Base-by-base conservation (phyloP, 805 yeast species). In the Metschnikowia gruessii region DNA sequence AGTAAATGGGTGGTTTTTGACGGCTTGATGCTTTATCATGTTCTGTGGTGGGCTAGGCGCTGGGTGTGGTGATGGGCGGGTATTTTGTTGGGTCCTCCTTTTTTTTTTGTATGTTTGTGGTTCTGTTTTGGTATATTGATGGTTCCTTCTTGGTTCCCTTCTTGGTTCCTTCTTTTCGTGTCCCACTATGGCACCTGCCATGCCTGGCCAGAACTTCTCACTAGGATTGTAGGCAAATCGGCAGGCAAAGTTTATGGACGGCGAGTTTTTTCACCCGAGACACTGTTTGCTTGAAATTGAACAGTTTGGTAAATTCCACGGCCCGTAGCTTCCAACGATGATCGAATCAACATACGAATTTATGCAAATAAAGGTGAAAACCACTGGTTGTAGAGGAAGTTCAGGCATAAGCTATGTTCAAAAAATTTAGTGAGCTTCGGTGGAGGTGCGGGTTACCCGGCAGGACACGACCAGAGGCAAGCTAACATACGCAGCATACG, bases 381-480 rank as follows among this genome's bases (percentile, higher is more conserved):
- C 44, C 48, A 43, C 47, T 49, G 36, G 52, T 28, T 24, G 37
- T 13, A 24, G 28, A 17, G 7, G 32, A 22, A n/a, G 30, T 41
- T 21, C 5, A 13, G 37, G 42, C 41, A 18, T 17, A 44, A 28
- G 18, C 40, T 33, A 22, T 34, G 31, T 28, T 39, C 43, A 43
- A 33, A 18, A 50, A 49, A 46, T 37, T 37, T 22, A 40, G 50
- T 40, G 53, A 43, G 53, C 36, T 41, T 46, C 43, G 51, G 46
- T 39, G 47, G 50, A 32, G 50, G 48, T 30, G 48, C 45, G 50
- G 45, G 52, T 49, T 49, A 45, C 52, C 52, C 52, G 52, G 48
- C 37, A 21, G 41, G 17, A 32, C 48, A 45, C 48, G 48, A 45
- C 48, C 44, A 30, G 33, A 30, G 33, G 33, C 33, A 30, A 21